These are phyloP conservation scores for Uromyces viciae-fabae DNA, from an alignment of 1,284 basidiomycete genomes.

Conservation along the genomic window DNA sequence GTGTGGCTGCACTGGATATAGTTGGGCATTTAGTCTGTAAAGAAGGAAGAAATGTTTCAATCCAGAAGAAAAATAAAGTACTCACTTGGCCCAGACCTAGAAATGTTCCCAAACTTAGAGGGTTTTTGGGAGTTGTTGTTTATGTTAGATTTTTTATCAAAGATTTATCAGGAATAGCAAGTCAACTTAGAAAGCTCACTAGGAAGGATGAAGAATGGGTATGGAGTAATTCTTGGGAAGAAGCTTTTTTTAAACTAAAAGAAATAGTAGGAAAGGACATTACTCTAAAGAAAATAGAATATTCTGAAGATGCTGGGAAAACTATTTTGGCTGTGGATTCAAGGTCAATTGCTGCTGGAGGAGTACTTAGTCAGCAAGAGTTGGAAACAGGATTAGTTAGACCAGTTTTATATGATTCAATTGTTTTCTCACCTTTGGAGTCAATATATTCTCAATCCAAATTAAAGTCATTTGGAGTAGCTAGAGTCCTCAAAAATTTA, in stretches of 20 bases:
- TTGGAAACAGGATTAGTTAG: neutral
- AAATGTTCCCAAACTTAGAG: neutral
- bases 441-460: constrained; percentile 38
- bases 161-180: neutral
- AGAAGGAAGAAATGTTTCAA: neutral
- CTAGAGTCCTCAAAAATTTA: neutral
- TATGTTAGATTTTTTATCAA: constrained; percentile 22
- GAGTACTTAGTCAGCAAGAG: constrained; percentile 5
- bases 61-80: constrained; percentile 9
- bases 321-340: neutral
- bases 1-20: constrained; percentile 5
- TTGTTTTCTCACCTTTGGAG: neutral
- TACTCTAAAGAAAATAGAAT: neutral
- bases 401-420: neutral
- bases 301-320: neutral
- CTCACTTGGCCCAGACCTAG: neutral
- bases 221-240: neutral
- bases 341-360: neutral
- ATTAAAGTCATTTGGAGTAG: constrained; percentile 35
- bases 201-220: neutral
- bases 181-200: neutral
- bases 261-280: neutral
- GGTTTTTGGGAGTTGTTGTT: neutral
- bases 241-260: neutral
- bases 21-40: neutral